Percentiles rank a stretch among this genome's conserved stretches.
Evolutionary conservation across 805 yeast species (phyloP).

Genomic region (Blastobotrys attinorum): DNA sequence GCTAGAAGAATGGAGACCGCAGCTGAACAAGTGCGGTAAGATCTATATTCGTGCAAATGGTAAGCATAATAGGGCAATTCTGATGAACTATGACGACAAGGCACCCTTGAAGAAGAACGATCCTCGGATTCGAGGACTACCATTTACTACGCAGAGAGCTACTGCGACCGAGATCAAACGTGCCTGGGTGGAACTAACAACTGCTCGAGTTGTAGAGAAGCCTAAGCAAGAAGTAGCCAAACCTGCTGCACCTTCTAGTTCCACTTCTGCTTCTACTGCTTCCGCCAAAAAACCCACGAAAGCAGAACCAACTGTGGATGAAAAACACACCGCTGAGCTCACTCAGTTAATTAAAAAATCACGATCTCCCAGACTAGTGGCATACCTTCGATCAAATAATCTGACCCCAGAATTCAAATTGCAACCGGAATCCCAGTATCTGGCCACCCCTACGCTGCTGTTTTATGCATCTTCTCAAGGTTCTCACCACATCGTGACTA

Average conservation of each 20-base stretch:
- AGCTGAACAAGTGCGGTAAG: constrained; percentile 50
- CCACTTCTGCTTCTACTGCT: constrained; percentile 16
- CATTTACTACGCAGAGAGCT: constrained; percentile 86
- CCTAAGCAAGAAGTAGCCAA: constrained; percentile 16
- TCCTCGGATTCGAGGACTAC: constrained; percentile 58
- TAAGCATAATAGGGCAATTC: constrained; percentile 49
- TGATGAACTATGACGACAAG: constrained; percentile 51
- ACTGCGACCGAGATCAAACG: constrained; percentile 70
- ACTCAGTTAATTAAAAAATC: constrained; percentile 57
- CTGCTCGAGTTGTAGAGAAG: constrained; percentile 41
- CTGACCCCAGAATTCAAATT: constrained; percentile 46
- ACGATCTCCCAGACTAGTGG: constrained; percentile 63
- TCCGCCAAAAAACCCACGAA: constrained; percentile 14
- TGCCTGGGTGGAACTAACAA: constrained; percentile 75
- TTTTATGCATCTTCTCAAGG: constrained; percentile 72
- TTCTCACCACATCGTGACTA: constrained; percentile 54
- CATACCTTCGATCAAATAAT: constrained; percentile 52
- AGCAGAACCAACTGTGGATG: constrained; percentile 29
- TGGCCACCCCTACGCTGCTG: constrained; percentile 60
- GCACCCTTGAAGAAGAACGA: constrained; percentile 52
- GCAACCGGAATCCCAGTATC: constrained; percentile 46
- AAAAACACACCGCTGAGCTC: constrained; percentile 50
- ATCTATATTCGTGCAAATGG: constrained; percentile 82
- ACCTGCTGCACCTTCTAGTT: constrained; percentile 23
- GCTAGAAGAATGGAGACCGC: constrained; percentile 53